Percentiles rank a stretch among this genome's conserved stretches.
phyloP scores from a whole-genome alignment of 768 basidiomycete genomes.

The Xerocomus spinulosus region DNA sequence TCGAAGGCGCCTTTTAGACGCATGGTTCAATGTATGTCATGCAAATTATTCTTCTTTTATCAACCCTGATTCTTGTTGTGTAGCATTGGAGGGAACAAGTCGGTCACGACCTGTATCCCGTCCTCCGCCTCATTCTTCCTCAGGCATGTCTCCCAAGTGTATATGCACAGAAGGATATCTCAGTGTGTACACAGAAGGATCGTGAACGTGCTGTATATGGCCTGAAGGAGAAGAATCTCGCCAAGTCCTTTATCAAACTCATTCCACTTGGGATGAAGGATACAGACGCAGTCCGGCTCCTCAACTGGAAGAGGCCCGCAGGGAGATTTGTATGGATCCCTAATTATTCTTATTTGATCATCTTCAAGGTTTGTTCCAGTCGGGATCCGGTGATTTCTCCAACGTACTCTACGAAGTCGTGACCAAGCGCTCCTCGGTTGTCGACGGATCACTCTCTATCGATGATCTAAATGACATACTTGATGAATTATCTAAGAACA shows the following conservation, averaged over 20 bases:
- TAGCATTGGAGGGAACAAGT: slow-evolving; percentile 85
- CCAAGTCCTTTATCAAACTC: slow-evolving; percentile 87
- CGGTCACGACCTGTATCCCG: slow-evolving; percentile 85
- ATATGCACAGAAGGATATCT: neutral
- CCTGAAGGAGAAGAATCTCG: slow-evolving; percentile 90
- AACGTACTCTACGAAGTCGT: slow-evolving; percentile 85
- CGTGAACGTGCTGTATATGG: slow-evolving; percentile 89
- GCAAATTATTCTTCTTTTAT: neutral
- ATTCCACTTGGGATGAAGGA: slow-evolving; percentile 79
- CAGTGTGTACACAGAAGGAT: slow-evolving; percentile 65
- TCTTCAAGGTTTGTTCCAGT: slow-evolving; percentile 35
- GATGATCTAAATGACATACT: slow-evolving; percentile 79
- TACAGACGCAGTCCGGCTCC: slow-evolving; percentile 73
- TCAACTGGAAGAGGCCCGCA: slow-evolving; percentile 87
- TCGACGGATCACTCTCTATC: slow-evolving; percentile 70
- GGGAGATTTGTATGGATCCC: slow-evolving; percentile 52
- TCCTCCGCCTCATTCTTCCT: slow-evolving; percentile 84
- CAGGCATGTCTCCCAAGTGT: slow-evolving; percentile 49
- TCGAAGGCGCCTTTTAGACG: slow-evolving; percentile 59
- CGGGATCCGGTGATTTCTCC: slow-evolving; percentile 81
- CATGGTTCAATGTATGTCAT: slow-evolving; percentile 75
- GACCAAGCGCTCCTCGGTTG: slow-evolving; percentile 74
- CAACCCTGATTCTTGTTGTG: slow-evolving; percentile 12
- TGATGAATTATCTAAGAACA: slow-evolving; percentile 68
- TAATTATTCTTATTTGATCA: neutral